Conservation (phyloP, 1,284 basidiomycete genomes). For the Sphaerobolus stellatus region DNA sequence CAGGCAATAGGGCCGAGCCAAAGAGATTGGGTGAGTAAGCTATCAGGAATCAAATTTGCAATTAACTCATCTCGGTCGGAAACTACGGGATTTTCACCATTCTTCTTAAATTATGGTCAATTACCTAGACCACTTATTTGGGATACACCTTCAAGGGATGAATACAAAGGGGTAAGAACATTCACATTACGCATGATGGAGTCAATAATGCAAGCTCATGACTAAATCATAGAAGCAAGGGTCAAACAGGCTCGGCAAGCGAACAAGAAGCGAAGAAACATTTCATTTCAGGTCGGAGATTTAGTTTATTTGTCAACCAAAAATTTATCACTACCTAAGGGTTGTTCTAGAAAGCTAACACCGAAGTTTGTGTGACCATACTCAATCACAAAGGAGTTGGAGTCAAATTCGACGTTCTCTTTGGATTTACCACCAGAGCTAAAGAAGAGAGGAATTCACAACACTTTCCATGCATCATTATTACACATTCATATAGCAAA, state of each 20-base stretch:
- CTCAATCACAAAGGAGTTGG: conserved; percentile 24
- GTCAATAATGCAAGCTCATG: conserved; percentile 25
- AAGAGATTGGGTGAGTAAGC: conserved; percentile 18
- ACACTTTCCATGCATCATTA: conserved; percentile 31
- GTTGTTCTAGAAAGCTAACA: conserved; percentile 28
- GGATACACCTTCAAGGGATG: conserved; percentile 3
- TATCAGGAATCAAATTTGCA: conserved; percentile 26
- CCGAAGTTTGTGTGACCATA: conserved; percentile 39
- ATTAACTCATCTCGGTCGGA: conserved; percentile 31
- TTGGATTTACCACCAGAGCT: conserved; percentile 29
- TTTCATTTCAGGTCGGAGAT: conserved; percentile 24
- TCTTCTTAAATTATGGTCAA: conserved; percentile 36
- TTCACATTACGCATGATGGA: conserved; percentile 27
- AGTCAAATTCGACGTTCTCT: conserved; percentile 25
- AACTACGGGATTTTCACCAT: conserved; percentile 35
- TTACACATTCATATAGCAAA: conserved; percentile 26
- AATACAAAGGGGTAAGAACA: conserved; percentile 23
- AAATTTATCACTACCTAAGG: conserved; percentile 33
- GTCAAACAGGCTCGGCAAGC: conserved; percentile 30
- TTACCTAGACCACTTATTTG: conserved; percentile 33
- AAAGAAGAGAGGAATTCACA: conserved; percentile 25
- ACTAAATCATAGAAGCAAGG: conserved; percentile 27
- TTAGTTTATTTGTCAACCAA: conserved; percentile 37
- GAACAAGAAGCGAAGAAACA: conserved; percentile 20
- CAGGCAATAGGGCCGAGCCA: conserved; percentile 19